Base-by-base conservation (phyloP, 2,329 filamentous ascomycete species). In the Cercospora berteroae region DNA sequence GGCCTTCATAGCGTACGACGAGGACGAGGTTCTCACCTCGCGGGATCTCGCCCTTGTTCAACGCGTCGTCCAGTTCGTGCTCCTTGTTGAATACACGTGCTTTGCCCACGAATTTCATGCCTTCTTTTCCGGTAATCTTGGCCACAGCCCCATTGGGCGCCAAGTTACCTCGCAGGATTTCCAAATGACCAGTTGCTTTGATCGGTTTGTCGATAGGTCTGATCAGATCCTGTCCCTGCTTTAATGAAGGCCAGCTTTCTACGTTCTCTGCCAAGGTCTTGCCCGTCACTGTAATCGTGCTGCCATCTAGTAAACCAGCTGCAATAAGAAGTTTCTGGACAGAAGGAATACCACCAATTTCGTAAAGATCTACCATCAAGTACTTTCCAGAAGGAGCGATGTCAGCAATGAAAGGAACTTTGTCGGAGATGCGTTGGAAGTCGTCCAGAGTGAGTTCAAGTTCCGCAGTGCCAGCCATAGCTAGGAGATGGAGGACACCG, bases 91-190 rank as follows among this genome's bases (percentile, higher is more conserved):
- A 98, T 56, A 96, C 92, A 20, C 89, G 86, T 0, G 93, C 94
- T 71, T 88, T 88, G 59, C 94, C 94, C 0, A 85, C 89, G 80
- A 98, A 98, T 12, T 81, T 83, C 6, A 93, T 85, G 2, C 94
- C 94, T 79, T 98, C 94, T 79, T 97, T 97, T 39, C 94, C 94
- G 0, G 94, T 97, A 79, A 98, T 97, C 80, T 98, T 98, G 68
- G 93, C 94, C 1, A 98, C 94, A 0, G 94, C 91, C 36, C 94
- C 94, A 10, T 89, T 90, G 1, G 94, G 94, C 2, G 94, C 92
- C 33, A 97, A 85, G 78, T 96, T 97, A 20, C 94, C 94, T 67
- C 87, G 87, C 3, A 98, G 85, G 68, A 98, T 91, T 79, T 94
- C 93, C 68, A 98, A 86, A 79, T 98, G 94, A 52, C 94, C 94